Evolutionary conservation across 108 stramenopile species (phyloP), one percentile per base, ranked within the genome.

Genomic region (Fragilaria crotonensis): DNA sequence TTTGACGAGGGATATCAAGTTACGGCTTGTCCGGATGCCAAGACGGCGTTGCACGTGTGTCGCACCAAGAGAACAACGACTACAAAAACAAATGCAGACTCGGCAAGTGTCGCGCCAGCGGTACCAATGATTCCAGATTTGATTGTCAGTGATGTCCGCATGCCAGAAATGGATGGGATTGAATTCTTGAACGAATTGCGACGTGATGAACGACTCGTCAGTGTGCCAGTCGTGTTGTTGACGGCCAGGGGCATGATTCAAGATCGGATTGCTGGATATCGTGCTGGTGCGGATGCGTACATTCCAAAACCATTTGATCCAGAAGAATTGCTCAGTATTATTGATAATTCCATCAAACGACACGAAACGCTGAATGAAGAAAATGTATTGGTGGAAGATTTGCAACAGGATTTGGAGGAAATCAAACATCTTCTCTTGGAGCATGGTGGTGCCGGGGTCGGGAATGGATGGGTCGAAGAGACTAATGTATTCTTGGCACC

Each of bases 241-340:
- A 89, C 85, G 32, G 85, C 88, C 25, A 84, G 75, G 59, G 84
- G 78, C 5, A 71, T 71, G 68, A 71, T 71, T 7, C 72, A 84
- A 49, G 93, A 94, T 73, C 54, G 93, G 30, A 76, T 91, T 57
- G 61, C 58, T 25, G 93, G 87, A 36, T 94, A 79, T 66, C 66
- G 84, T 36, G 77, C 76, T 27, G 93, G 87, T 18, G 85, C 87
- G 7, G 88, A 90, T 80, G 89, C 82, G 14, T 94, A 89, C 57
- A 45, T 94, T 25, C 71, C 84, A 25, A 94, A 91, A 65, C 93
- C 93, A 25, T 89, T 94, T 59, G 78, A 90, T 60, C 85, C 85
- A 25, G 84, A 87, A 23, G 93, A 94, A 57, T 60, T 94, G 27
- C 30, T 91, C 7, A 74, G 76, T 7, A 76, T 94, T 25, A 49